phyloP scores from a whole-genome alignment of 257 asterid genomes.

The Knoxia roxburghii region DNA sequence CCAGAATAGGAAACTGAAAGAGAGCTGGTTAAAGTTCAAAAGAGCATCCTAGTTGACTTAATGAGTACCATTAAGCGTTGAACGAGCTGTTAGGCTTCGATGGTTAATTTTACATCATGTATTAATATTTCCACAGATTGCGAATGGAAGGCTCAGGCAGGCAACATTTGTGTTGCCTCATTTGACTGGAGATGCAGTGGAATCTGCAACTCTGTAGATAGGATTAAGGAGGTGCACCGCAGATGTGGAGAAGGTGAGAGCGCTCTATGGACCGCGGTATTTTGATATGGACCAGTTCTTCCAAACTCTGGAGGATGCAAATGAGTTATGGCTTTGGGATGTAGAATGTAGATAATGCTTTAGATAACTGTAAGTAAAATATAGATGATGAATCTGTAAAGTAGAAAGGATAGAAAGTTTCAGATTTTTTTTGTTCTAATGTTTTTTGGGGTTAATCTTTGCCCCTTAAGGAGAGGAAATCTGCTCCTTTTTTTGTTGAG shows the following conservation, averaged over 20 bases:
- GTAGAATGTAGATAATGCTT: constrained; percentile 17
- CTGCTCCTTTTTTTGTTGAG: constrained; percentile 33
- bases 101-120: neutral
- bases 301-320: constrained; percentile 23
- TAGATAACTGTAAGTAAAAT: constrained; percentile 18
- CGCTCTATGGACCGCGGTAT: constrained; percentile 55
- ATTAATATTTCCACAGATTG: constrained; percentile 50
- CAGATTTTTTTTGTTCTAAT: neutral
- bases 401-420: constrained; percentile 22
- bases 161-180: constrained; percentile 87
- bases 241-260: constrained; percentile 89
- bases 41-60: neutral
- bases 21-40: too few relatives aligned
- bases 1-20: neutral
- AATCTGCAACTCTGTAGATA: constrained; percentile 79
- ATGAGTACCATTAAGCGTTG: neutral
- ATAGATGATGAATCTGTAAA: constrained; percentile 32
- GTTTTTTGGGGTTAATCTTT: neutral
- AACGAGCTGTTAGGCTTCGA: neutral
- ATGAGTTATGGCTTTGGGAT: neutral
- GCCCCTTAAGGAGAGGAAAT: constrained; percentile 15
- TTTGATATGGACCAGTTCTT: constrained; percentile 22
- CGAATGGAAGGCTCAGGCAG: constrained; percentile 99
- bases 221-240: constrained; percentile 86
- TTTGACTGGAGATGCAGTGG: constrained; percentile 99